Base-by-base conservation (phyloP, 768 basidiomycete species). In the Daedaleopsis sinensis region DNA sequence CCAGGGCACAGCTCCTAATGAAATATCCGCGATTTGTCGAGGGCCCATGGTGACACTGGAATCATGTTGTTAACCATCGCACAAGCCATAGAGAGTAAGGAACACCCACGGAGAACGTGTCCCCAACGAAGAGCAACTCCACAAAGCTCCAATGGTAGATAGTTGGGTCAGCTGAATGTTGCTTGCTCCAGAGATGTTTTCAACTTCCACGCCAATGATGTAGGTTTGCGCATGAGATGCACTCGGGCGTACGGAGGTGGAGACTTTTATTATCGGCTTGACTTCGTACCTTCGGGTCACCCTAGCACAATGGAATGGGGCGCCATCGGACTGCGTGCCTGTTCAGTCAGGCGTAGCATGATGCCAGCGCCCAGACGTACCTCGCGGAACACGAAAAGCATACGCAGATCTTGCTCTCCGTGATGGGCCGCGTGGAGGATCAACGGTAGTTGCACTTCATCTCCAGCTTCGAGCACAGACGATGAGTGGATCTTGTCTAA, bases 381-480 rank as follows among this genome's bases (percentile, higher is more conserved):
- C 74, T 87, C 82, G 66, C 88, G 82, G 74, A 85, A 92, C 0
- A 86, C 80, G 70, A 94, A 83, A 15, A 94, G 73, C 9, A 91
- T 65, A 55, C 76, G 79, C 12, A 94, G 75, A 49, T 85, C 81
- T 39, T 81, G 79, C 43, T 76, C 74, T 24, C 83, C 85, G 7
- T 74, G 58, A 0, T 70, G 66, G 52, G 82, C 77, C 5, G 84
- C 84, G 63, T 88, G 85, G 52, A 88, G 67, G 4, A 80, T 71
- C 23, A 93, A 52, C 5, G 82, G 76, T n/a, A 91, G 57, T 46
- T 84, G 77, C 5, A 80, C 66, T 44, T 74, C 78, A 21, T 84
- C 80, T 24, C 82, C 85, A 0, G 89, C 80, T 9, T 65, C 57
- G 75, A 87, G 66, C 48, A 57, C 27, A 56, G 62, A 64, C 51